Percentiles rank a stretch among this genome's conserved stretches.
Evolutionary conservation across 2,329 filamentous ascomycete genomes (phyloP).

Genomic region (Polytolypa hystricis): DNA sequence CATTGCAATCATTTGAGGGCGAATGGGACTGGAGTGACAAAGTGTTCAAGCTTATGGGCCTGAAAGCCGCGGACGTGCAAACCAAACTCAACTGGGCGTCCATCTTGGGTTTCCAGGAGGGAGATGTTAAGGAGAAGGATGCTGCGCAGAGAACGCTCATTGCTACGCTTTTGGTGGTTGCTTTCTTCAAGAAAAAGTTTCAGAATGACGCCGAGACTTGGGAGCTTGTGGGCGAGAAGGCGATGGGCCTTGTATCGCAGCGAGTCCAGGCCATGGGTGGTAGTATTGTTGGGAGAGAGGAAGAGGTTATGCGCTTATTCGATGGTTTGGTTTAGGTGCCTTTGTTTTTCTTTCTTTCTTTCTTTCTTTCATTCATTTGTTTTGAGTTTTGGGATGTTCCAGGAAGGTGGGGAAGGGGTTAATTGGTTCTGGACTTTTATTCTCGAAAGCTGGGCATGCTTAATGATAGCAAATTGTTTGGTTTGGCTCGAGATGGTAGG

Average conservation of each 20-base stretch:
- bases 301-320: slow-evolving; percentile 1
- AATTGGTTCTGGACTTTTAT: no score
- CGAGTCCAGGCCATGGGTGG: slow-evolving; percentile 1
- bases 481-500: no score
- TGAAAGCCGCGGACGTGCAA: slow-evolving; percentile 2
- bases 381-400: no score
- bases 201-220: slow-evolving; percentile 43
- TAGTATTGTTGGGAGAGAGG: not conserved
- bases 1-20: slow-evolving; percentile 46
- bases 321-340: not conserved
- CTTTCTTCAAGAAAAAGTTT: slow-evolving; percentile 39
- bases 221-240: slow-evolving; percentile 55
- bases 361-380: no score
- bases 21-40: slow-evolving; percentile 35
- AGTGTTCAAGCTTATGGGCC: slow-evolving; percentile 15
- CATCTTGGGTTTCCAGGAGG: slow-evolving; percentile 3
- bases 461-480: no score
- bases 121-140: slow-evolving; percentile 6
- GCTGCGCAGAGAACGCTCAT: slow-evolving; percentile 4
- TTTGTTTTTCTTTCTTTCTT: no score
- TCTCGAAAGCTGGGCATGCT: no score
- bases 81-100: slow-evolving; percentile 5
- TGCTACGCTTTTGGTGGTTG: slow-evolving; percentile 35
- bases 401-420: no score
- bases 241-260: slow-evolving; percentile 35